Conservation (phyloP, 2,329 filamentous ascomycete genomes). For the Apiospora malaysiana region DNA sequence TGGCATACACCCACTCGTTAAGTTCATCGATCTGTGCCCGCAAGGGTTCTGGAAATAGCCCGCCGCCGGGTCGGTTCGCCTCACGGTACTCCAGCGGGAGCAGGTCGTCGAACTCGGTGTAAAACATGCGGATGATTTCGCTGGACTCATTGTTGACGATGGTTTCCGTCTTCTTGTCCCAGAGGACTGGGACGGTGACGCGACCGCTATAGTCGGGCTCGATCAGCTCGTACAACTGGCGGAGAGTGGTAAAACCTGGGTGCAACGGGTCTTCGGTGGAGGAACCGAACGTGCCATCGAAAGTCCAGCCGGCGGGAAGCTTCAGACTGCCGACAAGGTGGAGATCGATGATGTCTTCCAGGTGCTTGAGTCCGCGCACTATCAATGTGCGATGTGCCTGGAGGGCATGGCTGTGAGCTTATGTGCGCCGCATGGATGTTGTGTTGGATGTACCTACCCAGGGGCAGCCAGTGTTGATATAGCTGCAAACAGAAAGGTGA, state of each 20-base stretch:
- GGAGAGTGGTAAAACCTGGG: slow-evolving; percentile 65
- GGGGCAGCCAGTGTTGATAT: not conserved
- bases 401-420: not conserved
- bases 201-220: slow-evolving; percentile 71
- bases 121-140: slow-evolving; percentile 86
- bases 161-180: slow-evolving; percentile 69
- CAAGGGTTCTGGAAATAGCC: slow-evolving; percentile 62
- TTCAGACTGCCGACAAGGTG: slow-evolving; percentile 70
- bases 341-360: slow-evolving; percentile 71
- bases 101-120: slow-evolving; percentile 71
- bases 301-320: slow-evolving; percentile 59
- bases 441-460: not conserved
- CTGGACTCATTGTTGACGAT: slow-evolving; percentile 85
- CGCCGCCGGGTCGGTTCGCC: slow-evolving; percentile 52
- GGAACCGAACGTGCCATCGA: slow-evolving; percentile 50
- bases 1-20: slow-evolving; percentile 71
- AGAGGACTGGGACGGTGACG: slow-evolving; percentile 77
- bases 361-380: slow-evolving; percentile 73
- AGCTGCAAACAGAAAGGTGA: not conserved
- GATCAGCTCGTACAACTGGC: slow-evolving; percentile 72
- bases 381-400: slow-evolving; percentile 76
- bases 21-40: slow-evolving; percentile 64
- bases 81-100: slow-evolving; percentile 60
- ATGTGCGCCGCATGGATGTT: not conserved
- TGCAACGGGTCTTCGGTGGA: slow-evolving; percentile 66